Evolutionary conservation across 2,329 filamentous ascomycete species (phyloP).

Genomic region (Trichoderma breve): DNA sequence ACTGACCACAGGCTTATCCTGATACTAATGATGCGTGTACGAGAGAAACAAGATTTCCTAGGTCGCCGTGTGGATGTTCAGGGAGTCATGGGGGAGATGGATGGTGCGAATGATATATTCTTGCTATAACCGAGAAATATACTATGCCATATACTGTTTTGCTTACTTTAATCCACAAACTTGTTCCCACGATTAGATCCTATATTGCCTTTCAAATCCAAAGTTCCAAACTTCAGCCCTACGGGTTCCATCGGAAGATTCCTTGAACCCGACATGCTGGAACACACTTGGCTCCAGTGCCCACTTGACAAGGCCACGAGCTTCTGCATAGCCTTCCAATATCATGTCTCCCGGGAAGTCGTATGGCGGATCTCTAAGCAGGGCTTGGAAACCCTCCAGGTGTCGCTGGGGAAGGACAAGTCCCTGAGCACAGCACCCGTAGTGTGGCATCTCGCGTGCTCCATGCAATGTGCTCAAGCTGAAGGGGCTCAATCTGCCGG

Average conservation of each 20-base stretch:
- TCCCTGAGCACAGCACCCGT: conserved; percentile 41
- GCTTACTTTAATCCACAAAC: neutral
- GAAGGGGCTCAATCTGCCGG: conserved; percentile 28
- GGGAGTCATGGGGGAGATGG: neutral
- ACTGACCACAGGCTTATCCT: neutral
- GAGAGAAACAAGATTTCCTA: neutral
- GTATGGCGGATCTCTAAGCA: conserved; percentile 34
- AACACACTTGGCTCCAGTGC: conserved; percentile 39
- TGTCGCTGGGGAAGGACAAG: conserved; percentile 36
- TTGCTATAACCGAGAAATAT: neutral
- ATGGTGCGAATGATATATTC: neutral
- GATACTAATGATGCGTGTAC: neutral
- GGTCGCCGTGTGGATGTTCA: neutral
- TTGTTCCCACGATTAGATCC: neutral
- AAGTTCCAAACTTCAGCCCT: conserved; percentile 38
- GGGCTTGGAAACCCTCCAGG: conserved; percentile 28
- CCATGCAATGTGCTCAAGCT: conserved; percentile 17
- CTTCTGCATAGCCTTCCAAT: conserved; percentile 35
- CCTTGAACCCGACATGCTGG: conserved; percentile 37
- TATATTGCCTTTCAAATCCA: conserved; percentile 31
- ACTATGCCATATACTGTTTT: neutral
- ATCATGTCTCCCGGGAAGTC: conserved; percentile 37
- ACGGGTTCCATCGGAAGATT: conserved; percentile 31
- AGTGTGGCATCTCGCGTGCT: conserved; percentile 37
- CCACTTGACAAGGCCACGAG: conserved; percentile 34